These are phyloP conservation scores for Crucihimalaya himalaica DNA, from an alignment of 345 rosid species.

Conservation along the genomic window DNA sequence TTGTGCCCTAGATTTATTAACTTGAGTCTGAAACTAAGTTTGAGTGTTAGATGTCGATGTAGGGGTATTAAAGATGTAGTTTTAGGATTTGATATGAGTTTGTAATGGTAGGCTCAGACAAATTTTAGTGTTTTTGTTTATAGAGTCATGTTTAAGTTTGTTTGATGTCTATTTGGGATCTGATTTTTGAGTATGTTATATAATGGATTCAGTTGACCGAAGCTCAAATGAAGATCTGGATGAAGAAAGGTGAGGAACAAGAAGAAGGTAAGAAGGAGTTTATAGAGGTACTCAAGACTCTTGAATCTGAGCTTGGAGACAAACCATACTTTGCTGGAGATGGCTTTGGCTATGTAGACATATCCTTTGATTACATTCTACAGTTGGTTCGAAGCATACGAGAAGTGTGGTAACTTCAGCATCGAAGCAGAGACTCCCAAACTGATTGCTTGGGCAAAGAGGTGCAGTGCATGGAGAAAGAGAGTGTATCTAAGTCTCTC, in stretches of 20 bases:
- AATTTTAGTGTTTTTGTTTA: no score
- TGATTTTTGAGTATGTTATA: not conserved
- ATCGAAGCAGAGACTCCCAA: conserved; percentile 39
- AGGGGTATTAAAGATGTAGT: no score
- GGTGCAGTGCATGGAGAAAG: conserved; percentile 37
- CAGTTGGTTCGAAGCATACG: conserved; percentile 33
- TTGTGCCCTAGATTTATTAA: not conserved
- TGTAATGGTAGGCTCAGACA: no score
- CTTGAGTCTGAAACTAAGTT: not conserved
- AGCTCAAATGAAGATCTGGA: conserved; percentile 21
- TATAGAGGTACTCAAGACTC: conserved; percentile 24
- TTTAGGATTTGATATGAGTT: no score
- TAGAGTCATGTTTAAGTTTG: no score
- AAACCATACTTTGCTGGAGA: conserved; percentile 39
- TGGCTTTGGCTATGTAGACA: conserved; percentile 33
- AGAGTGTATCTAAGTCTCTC: conserved; percentile 37
- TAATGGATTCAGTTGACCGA: conserved; percentile 9
- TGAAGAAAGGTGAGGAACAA: conserved; percentile 33
- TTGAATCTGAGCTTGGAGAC: conserved; percentile 39
- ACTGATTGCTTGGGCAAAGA: conserved; percentile 33
- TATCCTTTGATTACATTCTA: conserved; percentile 24
- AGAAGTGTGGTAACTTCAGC: conserved; percentile 34
- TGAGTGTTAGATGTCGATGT: not conserved
- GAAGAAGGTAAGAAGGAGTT: conserved; percentile 27
- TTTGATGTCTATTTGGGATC: not conserved